phyloP scores from a whole-genome alignment of 2,329 filamentous ascomycete species.

The Trichoderma cornu-damae region DNA sequence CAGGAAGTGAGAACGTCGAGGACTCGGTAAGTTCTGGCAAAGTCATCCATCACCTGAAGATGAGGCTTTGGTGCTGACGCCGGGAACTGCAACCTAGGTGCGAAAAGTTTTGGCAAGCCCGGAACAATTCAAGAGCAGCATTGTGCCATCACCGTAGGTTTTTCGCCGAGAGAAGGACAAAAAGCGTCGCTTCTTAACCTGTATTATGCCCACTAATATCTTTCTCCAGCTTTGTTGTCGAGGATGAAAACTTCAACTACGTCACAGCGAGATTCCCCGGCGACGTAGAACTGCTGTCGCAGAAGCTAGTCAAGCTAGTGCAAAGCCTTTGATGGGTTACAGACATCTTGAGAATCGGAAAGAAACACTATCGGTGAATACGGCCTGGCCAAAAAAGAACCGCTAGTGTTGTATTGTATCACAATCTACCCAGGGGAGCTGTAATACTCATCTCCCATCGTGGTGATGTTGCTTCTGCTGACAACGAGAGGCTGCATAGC shows the following conservation, averaged over 20 bases:
- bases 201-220: neutral
- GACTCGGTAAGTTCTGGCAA: slow-evolving; percentile 34
- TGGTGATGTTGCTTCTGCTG: slow-evolving; percentile 4
- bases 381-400: neutral
- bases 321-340: neutral
- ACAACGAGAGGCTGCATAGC: slow-evolving; percentile 25
- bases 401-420: neutral
- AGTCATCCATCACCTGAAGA: neutral
- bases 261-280: slow-evolving; percentile 44
- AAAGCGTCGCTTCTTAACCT: neutral
- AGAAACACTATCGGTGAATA: too few relatives aligned
- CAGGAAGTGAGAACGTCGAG: slow-evolving; percentile 46
- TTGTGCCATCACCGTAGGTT: slow-evolving; percentile 40
- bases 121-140: slow-evolving; percentile 42
- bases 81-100: slow-evolving; percentile 31
- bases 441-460: neutral
- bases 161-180: slow-evolving; percentile 16
- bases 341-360: neutral
- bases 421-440: neutral
- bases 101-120: slow-evolving; percentile 40
- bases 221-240: slow-evolving; percentile 41
- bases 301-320: slow-evolving; percentile 20
- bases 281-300: slow-evolving; percentile 34
- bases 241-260: slow-evolving; percentile 47
- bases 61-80: neutral